A percentile compares a stretch with the other conserved stretches of the same genome.
Conservation (phyloP, 2,329 filamentous ascomycete genomes). For the Trichoderma brevicompactum region DNA sequence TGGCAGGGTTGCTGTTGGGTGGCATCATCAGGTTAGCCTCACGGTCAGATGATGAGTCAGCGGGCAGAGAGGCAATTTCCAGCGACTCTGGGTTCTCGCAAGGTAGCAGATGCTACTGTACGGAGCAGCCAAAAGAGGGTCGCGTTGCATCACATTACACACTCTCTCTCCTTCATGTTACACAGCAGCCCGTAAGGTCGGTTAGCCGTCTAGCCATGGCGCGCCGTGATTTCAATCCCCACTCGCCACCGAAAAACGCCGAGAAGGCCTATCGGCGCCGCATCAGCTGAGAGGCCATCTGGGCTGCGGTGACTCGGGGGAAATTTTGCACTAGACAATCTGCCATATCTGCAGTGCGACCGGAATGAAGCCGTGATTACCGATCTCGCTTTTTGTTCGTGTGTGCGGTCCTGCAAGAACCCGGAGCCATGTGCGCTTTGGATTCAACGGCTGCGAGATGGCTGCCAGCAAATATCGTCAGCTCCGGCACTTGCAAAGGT, state of each 20-base stretch:
- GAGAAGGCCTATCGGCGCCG: constrained; percentile 8
- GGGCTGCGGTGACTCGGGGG: no score
- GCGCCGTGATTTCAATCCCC: neutral
- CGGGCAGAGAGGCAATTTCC: neutral
- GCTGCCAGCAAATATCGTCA: constrained; percentile 20
- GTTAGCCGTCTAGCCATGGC: neutral
- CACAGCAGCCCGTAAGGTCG: neutral
- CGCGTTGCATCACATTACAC: no score
- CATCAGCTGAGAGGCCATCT: constrained; percentile 10
- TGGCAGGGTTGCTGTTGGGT: neutral
- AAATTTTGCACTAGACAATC: neutral
- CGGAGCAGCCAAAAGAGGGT: no score
- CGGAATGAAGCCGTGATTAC: constrained; percentile 26
- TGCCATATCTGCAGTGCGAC: constrained; percentile 10
- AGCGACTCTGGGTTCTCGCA: no score
- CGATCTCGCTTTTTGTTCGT: neutral
- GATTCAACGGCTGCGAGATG: neutral
- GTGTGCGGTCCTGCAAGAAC: neutral
- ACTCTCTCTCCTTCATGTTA: neutral
- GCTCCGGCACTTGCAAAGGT: neutral
- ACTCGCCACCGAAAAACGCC: constrained; percentile 16
- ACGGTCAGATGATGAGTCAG: neutral
- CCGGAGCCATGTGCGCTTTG: neutral
- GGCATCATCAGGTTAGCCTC: neutral
- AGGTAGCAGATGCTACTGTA: no score